Evolutionary conservation across 202 grass and related monocot genomes (phyloP).

Genomic region (Cymbopogon flexuosus): DNA sequence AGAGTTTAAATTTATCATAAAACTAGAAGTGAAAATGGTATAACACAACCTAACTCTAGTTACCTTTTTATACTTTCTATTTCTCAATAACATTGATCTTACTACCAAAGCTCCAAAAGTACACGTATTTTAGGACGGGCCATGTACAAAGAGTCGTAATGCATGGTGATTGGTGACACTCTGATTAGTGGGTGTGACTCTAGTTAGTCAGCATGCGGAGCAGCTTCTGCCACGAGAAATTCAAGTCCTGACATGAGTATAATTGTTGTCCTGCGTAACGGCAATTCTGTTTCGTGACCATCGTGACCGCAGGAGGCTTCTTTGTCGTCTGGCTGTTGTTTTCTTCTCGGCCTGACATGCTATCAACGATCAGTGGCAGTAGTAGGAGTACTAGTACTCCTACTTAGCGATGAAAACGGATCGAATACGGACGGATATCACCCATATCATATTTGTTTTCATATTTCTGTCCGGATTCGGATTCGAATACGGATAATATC

Average conservation of each 20-base stretch:
- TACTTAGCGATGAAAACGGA: no score
- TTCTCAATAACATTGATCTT: no score
- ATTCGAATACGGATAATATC: no score
- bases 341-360: slow-evolving; percentile 45
- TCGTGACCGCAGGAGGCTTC: slow-evolving; percentile 23
- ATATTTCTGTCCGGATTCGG: no score
- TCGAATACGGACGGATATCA: no score
- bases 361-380: slow-evolving; percentile 20
- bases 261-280: slow-evolving; percentile 26
- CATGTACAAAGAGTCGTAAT: neutral
- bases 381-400: neutral
- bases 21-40: no score
- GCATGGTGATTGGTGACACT: neutral
- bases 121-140: no score
- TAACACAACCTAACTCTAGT: no score
- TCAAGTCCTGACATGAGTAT: slow-evolving; percentile 41
- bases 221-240: slow-evolving; percentile 40
- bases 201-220: neutral
- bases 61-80: no score
- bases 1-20: no score
- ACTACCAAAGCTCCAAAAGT: no score
- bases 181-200: neutral
- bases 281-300: slow-evolving; percentile 44
- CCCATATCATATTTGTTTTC: no score
- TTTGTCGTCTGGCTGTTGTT: slow-evolving; percentile 52